Percentiles rank a stretch among this genome's conserved stretches.
phyloP scores from a whole-genome alignment of 495 filamentous ascomycete species.

The Staphylotrichum longicolle region DNA sequence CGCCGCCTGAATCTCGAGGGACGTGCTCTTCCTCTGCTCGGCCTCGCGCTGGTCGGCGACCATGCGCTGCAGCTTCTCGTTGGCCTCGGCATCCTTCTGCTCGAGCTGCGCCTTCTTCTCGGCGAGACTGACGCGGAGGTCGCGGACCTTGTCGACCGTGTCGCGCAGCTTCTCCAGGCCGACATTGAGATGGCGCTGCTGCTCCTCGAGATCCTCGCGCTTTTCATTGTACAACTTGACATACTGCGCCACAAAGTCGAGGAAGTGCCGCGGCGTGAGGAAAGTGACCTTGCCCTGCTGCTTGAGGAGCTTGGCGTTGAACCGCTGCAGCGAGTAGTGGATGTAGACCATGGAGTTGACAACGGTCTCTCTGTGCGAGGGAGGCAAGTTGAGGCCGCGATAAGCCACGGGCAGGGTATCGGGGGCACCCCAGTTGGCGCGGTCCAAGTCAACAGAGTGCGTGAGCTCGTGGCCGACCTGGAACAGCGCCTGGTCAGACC shows the following conservation, averaged over 20 bases:
- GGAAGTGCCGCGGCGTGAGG: constrained; percentile 92
- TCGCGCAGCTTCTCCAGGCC: constrained; percentile 97
- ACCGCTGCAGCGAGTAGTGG: constrained; percentile 85
- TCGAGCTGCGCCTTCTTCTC: constrained; percentile 92
- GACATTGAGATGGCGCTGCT: constrained; percentile 96
- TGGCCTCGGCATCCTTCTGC: constrained; percentile 90
- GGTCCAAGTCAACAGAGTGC: constrained; percentile 90
- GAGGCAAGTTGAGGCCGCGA: constrained; percentile 76
- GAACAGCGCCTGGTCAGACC: constrained; percentile 98
- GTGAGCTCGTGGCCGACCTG: constrained; percentile 96
- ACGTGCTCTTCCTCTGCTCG: constrained; percentile 82
- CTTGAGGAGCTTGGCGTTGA: constrained; percentile 84
- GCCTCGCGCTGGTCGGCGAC: constrained; percentile 94
- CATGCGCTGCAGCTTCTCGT: constrained; percentile 96
- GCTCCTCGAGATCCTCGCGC: constrained; percentile 95
- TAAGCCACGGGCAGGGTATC: constrained; percentile 91
- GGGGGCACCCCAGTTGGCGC: constrained; percentile 77
- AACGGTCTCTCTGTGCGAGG: constrained; percentile 83
- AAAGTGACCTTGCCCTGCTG: constrained; percentile 89
- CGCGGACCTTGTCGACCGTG: constrained; percentile 95
- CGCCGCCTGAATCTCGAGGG: constrained; percentile 80
- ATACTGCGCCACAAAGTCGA: constrained; percentile 98
- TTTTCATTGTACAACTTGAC: constrained; percentile 98
- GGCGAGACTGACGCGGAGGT: constrained; percentile 83
- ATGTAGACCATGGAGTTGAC: constrained; percentile 99